A percentile compares a stretch with the other conserved stretches of the same genome.
Evolutionary conservation across 2,329 filamentous ascomycete genomes (phyloP).

Genomic region (Aphanoascus verrucosus): DNA sequence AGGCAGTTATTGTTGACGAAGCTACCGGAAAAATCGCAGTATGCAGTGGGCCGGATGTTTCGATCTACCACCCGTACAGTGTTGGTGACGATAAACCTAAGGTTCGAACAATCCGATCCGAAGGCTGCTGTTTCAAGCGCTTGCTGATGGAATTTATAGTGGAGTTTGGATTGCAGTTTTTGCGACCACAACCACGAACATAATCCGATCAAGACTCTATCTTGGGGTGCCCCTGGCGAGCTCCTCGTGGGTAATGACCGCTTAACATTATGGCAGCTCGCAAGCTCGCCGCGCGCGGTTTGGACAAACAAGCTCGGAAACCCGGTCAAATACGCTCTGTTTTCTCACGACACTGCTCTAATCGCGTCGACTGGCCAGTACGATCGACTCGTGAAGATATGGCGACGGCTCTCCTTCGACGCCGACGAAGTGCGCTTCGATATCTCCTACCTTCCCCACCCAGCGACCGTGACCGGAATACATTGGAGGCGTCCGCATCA

Average conservation of each 20-base stretch:
- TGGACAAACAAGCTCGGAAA: slow-evolving; percentile 70
- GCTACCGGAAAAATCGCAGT: slow-evolving; percentile 73
- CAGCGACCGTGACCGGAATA: slow-evolving; percentile 64
- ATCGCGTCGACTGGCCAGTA: slow-evolving; percentile 70
- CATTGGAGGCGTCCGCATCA: slow-evolving; percentile 77
- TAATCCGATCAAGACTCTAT: slow-evolving; percentile 49
- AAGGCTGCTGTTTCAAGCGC: not conserved
- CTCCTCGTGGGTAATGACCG: slow-evolving; percentile 63
- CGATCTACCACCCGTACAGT: slow-evolving; percentile 67
- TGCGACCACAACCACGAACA: slow-evolving; percentile 38
- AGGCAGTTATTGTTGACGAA: slow-evolving; percentile 73
- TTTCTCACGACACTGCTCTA: slow-evolving; percentile 79
- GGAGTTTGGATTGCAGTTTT: slow-evolving; percentile 48
- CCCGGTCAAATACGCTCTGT: slow-evolving; percentile 59
- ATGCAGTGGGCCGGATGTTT: slow-evolving; percentile 55
- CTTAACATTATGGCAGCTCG: slow-evolving; percentile 57
- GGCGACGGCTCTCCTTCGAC: slow-evolving; percentile 78
- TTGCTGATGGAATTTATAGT: slow-evolving; percentile 29
- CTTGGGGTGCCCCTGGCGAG: slow-evolving; percentile 81
- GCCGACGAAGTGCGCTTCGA: slow-evolving; percentile 78
- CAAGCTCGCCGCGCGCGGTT: slow-evolving; percentile 38
- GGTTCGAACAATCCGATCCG: slow-evolving; percentile 38
- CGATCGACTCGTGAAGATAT: slow-evolving; percentile 82
- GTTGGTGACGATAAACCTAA: slow-evolving; percentile 61
- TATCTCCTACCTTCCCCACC: slow-evolving; percentile 80